Conservation (phyloP, 495 filamentous ascomycete genomes). For the Daldinia concentrica region DNA sequence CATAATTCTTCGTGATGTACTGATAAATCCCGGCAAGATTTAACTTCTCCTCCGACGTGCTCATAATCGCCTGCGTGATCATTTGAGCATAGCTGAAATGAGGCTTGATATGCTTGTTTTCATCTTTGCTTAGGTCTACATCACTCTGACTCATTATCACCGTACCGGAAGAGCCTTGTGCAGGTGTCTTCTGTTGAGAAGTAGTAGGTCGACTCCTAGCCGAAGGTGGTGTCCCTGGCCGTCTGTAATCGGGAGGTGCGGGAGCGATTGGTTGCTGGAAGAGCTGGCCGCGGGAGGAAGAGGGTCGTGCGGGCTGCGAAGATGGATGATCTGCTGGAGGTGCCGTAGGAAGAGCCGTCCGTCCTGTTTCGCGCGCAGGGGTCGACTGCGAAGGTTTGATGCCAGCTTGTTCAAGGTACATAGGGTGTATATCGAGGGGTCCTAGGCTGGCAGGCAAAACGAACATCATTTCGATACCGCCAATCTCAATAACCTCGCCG, state of each 20-base stretch:
- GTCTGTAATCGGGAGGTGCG: conserved; percentile 72
- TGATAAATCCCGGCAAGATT: conserved; percentile 90
- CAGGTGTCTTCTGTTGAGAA: conserved; percentile 55
- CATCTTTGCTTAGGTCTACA: conserved; percentile 86
- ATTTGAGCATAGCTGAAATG: conserved; percentile 96
- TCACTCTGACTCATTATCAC: conserved; percentile 60
- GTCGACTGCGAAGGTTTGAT: conserved; percentile 34
- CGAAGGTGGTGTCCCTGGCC: conserved; percentile 73
- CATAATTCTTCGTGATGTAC: conserved; percentile 87
- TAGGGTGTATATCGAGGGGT: conserved; percentile 64
- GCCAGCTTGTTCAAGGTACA: conserved; percentile 62
- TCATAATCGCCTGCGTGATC: conserved; percentile 94
- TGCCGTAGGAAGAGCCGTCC: conserved; percentile 54
- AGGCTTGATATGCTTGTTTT: conserved; percentile 88
- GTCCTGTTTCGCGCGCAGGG: conserved; percentile 44
- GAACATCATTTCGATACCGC: conserved; percentile 97
- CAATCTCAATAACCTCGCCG: conserved; percentile 89
- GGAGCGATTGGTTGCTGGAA: conserved; percentile 69
- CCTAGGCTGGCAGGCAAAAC: conserved; percentile 74
- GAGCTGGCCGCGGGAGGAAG: conserved; percentile 39
- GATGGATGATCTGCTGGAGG: conserved; percentile 56
- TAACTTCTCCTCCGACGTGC: conserved; percentile 81
- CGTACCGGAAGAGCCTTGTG: conserved; percentile 52
- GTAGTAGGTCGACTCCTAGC: conserved; percentile 47
- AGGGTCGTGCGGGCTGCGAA: conserved; percentile 42